These are phyloP conservation scores for Cordyceps javanica DNA, from an alignment of 2,329 filamentous ascomycete species.

Conservation along the genomic window DNA sequence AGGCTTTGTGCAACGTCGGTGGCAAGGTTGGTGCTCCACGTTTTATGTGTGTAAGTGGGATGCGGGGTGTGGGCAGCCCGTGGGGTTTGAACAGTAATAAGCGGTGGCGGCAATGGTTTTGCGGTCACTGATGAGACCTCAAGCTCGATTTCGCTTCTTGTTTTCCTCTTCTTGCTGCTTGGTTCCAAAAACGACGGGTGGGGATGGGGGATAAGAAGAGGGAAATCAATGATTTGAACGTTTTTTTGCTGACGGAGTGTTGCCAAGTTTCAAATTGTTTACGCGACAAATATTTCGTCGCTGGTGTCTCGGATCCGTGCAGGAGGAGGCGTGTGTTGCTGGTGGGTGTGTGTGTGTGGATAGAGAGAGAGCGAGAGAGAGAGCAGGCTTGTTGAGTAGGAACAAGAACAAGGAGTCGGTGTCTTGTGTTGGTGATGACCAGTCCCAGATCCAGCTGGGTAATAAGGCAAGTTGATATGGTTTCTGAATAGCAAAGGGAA, in stretches of 20 bases:
- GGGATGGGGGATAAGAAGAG: background rate
- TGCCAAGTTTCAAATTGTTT: background rate
- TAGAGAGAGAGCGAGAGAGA: background rate
- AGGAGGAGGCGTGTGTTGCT: background rate
- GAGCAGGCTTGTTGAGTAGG: background rate
- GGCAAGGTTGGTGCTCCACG: constrained; percentile 10
- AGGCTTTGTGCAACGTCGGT: constrained; percentile 3
- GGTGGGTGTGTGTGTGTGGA: background rate
- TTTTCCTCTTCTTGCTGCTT: background rate
- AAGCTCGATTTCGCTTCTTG: too few species aligned
- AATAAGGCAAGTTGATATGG: too few species aligned
- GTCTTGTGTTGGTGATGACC: background rate
- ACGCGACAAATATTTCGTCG: background rate
- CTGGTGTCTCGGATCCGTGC: background rate
- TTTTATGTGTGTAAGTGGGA: constrained; percentile 4
- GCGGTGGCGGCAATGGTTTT: constrained; percentile 2
- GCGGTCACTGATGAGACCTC: background rate
- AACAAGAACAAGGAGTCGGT: background rate
- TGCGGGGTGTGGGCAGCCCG: background rate
- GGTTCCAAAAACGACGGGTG: background rate
- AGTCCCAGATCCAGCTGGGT: constrained; percentile 8
- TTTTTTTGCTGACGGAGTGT: background rate
- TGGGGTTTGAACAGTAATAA: background rate
- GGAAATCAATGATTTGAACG: background rate
- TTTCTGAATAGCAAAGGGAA: background rate